A percentile compares a stretch with the other conserved stretches of the same genome.
phyloP scores from a whole-genome alignment of 2,329 filamentous ascomycete species.

The Colletotrichum horii region DNA sequence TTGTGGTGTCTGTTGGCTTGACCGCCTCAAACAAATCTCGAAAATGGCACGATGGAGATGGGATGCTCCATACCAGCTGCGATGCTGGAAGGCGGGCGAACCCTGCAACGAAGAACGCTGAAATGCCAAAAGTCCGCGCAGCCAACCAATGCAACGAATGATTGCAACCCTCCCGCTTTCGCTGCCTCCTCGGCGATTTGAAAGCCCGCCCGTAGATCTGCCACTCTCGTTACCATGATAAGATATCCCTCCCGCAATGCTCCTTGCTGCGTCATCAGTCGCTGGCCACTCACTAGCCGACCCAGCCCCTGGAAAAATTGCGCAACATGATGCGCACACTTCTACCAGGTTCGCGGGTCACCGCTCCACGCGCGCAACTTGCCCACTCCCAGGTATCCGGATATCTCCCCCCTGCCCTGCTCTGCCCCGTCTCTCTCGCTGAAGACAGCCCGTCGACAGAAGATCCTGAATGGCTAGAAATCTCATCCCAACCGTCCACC shows the following conservation, averaged over 20 bases:
- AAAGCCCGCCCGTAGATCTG: not conserved
- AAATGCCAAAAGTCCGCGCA: not conserved
- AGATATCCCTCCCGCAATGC: fast-evolving
- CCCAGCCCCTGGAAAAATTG: not conserved
- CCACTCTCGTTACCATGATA: fast-evolving
- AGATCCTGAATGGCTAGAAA: not conserved
- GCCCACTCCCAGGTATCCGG: not conserved
- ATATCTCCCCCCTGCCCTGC: not conserved
- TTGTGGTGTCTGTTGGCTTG: not conserved
- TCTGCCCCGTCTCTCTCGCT: not conserved
- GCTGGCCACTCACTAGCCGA: not conserved
- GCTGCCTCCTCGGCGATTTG: not conserved
- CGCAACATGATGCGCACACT: not conserved
- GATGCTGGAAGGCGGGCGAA: fast-evolving
- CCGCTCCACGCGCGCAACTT: not conserved
- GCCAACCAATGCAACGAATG: not conserved
- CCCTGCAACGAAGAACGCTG: not conserved
- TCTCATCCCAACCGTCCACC: not conserved
- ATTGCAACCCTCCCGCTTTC: not conserved
- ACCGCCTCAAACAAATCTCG: not conserved
- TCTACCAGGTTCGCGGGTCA: not conserved
- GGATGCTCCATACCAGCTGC: not conserved
- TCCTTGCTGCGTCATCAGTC: not conserved
- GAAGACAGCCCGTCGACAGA: not conserved
- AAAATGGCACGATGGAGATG: not conserved